Conservation (phyloP, 306 rosid genomes). For the Parietaria judaica region DNA sequence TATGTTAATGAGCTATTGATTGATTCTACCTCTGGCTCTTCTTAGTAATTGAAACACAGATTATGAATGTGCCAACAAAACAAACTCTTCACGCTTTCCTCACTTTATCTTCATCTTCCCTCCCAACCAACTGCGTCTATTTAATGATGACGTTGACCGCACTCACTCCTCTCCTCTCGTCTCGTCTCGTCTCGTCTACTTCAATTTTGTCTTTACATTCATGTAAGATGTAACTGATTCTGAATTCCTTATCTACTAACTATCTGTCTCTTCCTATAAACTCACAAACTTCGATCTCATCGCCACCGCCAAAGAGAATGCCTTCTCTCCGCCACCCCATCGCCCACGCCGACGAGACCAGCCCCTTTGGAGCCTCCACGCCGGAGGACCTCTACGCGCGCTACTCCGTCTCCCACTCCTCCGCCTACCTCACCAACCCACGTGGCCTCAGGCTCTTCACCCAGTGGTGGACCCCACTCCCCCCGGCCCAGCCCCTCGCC, state of each 20-base stretch:
- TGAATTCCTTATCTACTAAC: background rate
- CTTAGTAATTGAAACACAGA: too few relatives aligned
- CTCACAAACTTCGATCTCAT: background rate
- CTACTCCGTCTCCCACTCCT: slow-evolving; percentile 64
- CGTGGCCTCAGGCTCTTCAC: slow-evolving; percentile 81
- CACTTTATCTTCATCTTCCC: too few relatives aligned
- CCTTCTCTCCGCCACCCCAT: slow-evolving; percentile 36
- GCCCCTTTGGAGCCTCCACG: slow-evolving; percentile 60
- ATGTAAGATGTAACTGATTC: too few relatives aligned
- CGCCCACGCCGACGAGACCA: slow-evolving; percentile 66
- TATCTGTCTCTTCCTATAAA: background rate
- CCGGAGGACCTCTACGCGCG: slow-evolving; percentile 72
- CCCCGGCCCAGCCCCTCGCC: slow-evolving; percentile 45
- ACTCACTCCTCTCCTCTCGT: too few relatives aligned
- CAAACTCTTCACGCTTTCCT: too few relatives aligned
- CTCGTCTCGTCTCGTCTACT: too few relatives aligned
- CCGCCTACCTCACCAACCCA: slow-evolving; percentile 57
- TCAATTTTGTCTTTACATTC: too few relatives aligned
- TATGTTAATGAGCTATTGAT: too few relatives aligned
- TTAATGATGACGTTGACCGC: too few relatives aligned
- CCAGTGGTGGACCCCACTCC: slow-evolving; percentile 85
- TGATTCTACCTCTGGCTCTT: too few relatives aligned
- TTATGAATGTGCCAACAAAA: too few relatives aligned
- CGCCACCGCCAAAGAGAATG: slow-evolving; percentile 28
- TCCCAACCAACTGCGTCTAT: too few relatives aligned